Evolutionary conservation across 352 stramenopile species (phyloP).

Genomic region (Pythium dissotocum): DNA sequence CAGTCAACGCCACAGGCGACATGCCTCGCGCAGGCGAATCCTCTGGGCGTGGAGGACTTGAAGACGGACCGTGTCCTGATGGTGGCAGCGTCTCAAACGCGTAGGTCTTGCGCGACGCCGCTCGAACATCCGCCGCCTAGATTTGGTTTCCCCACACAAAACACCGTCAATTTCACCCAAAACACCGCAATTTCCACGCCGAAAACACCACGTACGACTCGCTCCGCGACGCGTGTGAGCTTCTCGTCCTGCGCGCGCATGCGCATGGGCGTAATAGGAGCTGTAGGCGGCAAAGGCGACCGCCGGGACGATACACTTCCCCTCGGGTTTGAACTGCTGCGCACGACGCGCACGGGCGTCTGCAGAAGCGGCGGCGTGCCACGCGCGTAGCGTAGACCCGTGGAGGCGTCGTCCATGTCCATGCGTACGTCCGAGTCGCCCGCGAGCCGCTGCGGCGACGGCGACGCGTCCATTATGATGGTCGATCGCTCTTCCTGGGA

Average conservation of each 20-base stretch:
- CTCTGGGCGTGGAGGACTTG: slow-evolving; percentile 33
- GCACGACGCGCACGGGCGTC: slow-evolving; percentile 18
- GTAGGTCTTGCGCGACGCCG: slow-evolving; percentile 41
- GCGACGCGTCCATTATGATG: not conserved
- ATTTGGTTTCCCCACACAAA: not conserved
- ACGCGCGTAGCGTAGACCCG: slow-evolving; percentile 1
- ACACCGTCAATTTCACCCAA: not conserved
- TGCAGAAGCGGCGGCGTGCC: not conserved
- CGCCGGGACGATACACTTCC: slow-evolving; percentile 1
- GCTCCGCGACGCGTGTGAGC: slow-evolving; percentile 28
- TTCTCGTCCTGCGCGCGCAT: slow-evolving; percentile 29
- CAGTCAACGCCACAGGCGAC: slow-evolving; percentile 67
- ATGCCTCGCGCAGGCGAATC: slow-evolving; percentile 62
- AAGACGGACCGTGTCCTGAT: slow-evolving; percentile 33
- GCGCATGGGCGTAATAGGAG: slow-evolving; percentile 31
- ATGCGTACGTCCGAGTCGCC: slow-evolving; percentile 21
- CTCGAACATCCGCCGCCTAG: slow-evolving; percentile 33
- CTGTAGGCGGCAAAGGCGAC: slow-evolving; percentile 18
- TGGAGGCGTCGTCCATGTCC: slow-evolving; percentile 14
- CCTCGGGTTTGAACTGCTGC: not conserved
- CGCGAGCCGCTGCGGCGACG: not conserved
- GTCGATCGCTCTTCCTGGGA: too few species aligned
- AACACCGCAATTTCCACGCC: not conserved
- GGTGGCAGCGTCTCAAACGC: slow-evolving; percentile 64
- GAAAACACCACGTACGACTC: slow-evolving; percentile 29